Conservation (phyloP, 2,329 filamentous ascomycete species). For the Didymella lethalis region DNA sequence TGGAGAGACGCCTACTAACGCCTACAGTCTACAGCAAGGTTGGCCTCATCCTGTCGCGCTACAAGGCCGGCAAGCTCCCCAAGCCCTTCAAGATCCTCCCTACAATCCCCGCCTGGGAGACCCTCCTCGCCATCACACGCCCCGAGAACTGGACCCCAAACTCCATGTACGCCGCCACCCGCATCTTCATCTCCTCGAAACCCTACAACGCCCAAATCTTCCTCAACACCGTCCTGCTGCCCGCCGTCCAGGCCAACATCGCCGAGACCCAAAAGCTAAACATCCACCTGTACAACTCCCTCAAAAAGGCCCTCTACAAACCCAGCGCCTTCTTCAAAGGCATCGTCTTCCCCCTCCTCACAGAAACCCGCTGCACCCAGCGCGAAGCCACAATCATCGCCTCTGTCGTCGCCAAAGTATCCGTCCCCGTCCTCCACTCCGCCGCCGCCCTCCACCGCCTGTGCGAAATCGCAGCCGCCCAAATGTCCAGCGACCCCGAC, state of each 20-base stretch:
- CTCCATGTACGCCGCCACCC: constrained; percentile 85
- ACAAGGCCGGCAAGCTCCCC: constrained; percentile 94
- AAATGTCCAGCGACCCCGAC: constrained; percentile 82
- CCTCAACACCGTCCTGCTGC: constrained; percentile 84
- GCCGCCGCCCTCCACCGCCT: constrained; percentile 89
- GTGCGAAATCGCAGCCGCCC: constrained; percentile 92
- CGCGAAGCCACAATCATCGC: constrained; percentile 92
- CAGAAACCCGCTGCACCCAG: constrained; percentile 85
- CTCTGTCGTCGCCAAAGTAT: constrained; percentile 82
- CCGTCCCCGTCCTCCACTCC: constrained; percentile 89
- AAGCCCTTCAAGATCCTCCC: constrained; percentile 98
- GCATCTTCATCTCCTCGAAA: constrained; percentile 88
- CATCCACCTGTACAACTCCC: constrained; percentile 89
- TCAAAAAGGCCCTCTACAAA: constrained; percentile 94
- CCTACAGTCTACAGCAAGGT: constrained; percentile 83
- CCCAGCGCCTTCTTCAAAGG: constrained; percentile 97
- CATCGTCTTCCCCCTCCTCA: constrained; percentile 88
- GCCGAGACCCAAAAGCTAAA: constrained; percentile 94
- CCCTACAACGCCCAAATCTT: constrained; percentile 83
- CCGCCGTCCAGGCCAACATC: constrained; percentile 92
- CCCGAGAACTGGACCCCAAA: constrained; percentile 82
- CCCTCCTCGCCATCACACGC: constrained; percentile 82
- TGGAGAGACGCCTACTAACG: constrained; percentile 19
- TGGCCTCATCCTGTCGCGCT: constrained; percentile 85
- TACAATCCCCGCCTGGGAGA: constrained; percentile 90